Evolutionary conservation across 495 filamentous ascomycete species (phyloP).

Genomic region (Trichoderma erinaceum): DNA sequence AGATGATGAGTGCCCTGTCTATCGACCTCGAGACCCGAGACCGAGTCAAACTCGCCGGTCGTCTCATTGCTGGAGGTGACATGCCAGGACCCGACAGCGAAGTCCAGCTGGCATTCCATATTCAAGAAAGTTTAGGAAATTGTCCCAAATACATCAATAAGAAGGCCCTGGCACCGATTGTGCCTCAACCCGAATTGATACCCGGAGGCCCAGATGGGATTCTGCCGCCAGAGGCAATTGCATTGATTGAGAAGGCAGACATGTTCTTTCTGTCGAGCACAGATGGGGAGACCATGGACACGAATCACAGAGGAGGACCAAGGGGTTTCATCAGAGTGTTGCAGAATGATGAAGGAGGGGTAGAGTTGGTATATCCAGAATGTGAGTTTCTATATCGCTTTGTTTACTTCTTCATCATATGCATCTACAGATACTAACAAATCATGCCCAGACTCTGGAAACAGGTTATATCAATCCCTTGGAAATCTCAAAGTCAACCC

Average conservation of each 20-base stretch:
- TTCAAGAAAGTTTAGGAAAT: constrained; percentile 68
- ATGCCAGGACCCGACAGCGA: constrained; percentile 34
- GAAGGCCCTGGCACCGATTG: constrained; percentile 53
- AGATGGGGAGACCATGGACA: constrained; percentile 68
- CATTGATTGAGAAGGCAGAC: constrained; percentile 59
- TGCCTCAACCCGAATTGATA: constrained; percentile 32
- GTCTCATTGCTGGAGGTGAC: constrained; percentile 53
- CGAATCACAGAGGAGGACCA: constrained; percentile 74
- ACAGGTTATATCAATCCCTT: constrained; percentile 73
- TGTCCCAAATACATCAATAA: constrained; percentile 82
- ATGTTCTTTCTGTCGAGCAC: constrained; percentile 69
- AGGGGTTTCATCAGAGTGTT: constrained; percentile 65
- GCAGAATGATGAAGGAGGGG: constrained; percentile 42
- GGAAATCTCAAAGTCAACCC: constrained; percentile 67
- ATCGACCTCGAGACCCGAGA: constrained; percentile 62
- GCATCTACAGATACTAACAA: neutral
- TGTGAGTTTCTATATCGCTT: neutral
- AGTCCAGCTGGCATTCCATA: constrained; percentile 57
- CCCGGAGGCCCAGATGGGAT: constrained; percentile 14
- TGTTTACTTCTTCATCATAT: neutral
- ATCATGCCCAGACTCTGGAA: constrained; percentile 55
- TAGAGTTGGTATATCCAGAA: constrained; percentile 64
- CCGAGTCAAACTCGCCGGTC: constrained; percentile 62
- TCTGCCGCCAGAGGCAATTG: constrained; percentile 45
- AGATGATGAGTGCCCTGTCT: constrained; percentile 53